phyloP scores from a whole-genome alignment of 1,284 basidiomycete genomes.

The Malassezia pachydermatis region DNA sequence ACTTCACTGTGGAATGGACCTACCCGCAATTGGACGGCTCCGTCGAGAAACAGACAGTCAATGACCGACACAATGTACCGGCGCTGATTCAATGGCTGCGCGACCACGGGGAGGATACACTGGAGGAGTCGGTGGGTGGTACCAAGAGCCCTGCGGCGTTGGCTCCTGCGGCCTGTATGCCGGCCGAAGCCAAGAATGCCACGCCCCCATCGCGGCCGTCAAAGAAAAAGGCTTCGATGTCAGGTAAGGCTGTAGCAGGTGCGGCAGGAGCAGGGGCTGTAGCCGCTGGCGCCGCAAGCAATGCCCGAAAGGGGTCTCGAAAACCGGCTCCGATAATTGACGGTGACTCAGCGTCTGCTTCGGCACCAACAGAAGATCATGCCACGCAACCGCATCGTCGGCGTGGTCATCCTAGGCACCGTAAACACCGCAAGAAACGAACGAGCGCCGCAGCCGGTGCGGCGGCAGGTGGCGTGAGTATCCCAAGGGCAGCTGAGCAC shows the following conservation, averaged over 20 bases:
- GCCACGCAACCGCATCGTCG: too few relatives aligned
- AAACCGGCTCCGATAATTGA: background rate
- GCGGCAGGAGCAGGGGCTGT: background rate
- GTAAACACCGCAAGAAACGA: too few relatives aligned
- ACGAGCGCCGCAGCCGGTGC: background rate
- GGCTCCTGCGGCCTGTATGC: background rate
- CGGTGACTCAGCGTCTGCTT: background rate
- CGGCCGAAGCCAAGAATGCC: background rate
- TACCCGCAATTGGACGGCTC: conserved; percentile 42
- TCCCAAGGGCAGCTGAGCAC: background rate
- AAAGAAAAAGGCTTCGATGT: background rate
- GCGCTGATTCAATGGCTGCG: conserved; percentile 41
- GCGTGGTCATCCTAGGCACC: too few relatives aligned
- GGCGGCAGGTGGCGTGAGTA: background rate
- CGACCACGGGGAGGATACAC: conserved; percentile 43
- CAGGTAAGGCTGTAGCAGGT: background rate
- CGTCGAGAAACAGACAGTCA: conserved; percentile 27
- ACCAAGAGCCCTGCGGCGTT: conserved; percentile 21
- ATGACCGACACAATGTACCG: conserved; percentile 40
- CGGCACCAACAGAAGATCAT: too few relatives aligned
- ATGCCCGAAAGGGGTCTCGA: background rate
- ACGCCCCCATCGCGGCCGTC: background rate
- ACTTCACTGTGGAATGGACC: conserved; percentile 36
- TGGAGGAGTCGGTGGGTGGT: conserved; percentile 39
- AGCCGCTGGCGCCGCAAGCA: background rate